phyloP scores from a whole-genome alignment of 1,139 yeast species.

The Candida glucosophila region DNA sequence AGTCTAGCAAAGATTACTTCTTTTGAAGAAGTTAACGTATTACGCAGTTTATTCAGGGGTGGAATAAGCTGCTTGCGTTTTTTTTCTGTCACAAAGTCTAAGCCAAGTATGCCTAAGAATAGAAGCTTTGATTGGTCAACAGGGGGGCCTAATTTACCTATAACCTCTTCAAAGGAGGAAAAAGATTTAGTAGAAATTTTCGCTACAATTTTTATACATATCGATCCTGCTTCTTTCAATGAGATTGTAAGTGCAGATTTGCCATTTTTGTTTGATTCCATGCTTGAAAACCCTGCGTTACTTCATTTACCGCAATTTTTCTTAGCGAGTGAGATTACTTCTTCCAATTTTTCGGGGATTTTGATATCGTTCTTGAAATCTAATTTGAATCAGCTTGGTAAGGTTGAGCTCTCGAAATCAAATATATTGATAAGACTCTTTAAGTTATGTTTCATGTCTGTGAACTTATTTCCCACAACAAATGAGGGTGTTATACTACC shows the following conservation, averaged over 20 bases:
- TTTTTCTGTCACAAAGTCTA: slow-evolving; percentile 52
- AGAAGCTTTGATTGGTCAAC: slow-evolving; percentile 51
- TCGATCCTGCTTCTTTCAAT: slow-evolving; percentile 93
- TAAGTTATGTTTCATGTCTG: slow-evolving; percentile 93
- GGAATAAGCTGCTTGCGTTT: slow-evolving; percentile 76
- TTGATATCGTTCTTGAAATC: slow-evolving; percentile 67
- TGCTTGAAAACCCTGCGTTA: slow-evolving; percentile 78
- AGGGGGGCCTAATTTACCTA: slow-evolving; percentile 75
- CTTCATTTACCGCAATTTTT: slow-evolving; percentile 91
- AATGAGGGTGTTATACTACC: slow-evolving; percentile 86
- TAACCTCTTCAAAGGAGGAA: slow-evolving; percentile 84
- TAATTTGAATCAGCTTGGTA: slow-evolving; percentile 72
- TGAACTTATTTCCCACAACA: slow-evolving; percentile 77
- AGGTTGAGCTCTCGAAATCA: slow-evolving; percentile 68
- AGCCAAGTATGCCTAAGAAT: slow-evolving; percentile 26
- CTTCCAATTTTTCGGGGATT: slow-evolving; percentile 88
- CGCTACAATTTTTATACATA: slow-evolving; percentile 87
- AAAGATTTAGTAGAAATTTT: slow-evolving; percentile 93
- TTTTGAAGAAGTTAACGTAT: slow-evolving; percentile 72
- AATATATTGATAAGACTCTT: slow-evolving; percentile 78
- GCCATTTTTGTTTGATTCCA: slow-evolving; percentile 67
- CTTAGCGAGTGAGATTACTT: slow-evolving; percentile 85
- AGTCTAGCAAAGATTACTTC: slow-evolving; percentile 80
- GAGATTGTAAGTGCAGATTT: slow-evolving; percentile 83
- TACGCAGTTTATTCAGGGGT: slow-evolving; percentile 72